Base-by-base conservation (phyloP, 768 basidiomycete genomes). In the Boletellus ananas region DNA sequence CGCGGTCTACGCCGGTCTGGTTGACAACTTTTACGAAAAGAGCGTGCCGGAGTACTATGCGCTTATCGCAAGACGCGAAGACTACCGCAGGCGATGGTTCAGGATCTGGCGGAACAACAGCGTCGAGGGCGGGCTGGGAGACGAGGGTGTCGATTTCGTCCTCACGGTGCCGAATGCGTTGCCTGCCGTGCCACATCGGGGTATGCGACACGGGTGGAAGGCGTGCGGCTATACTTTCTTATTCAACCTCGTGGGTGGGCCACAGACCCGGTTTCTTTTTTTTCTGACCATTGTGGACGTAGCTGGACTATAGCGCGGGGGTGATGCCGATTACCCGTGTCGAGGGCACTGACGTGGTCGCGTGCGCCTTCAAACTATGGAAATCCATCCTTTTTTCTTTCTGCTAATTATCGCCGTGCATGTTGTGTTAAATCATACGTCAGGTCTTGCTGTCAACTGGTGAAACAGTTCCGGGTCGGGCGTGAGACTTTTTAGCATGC, bases 191-290 rank as follows among this genome's bases (percentile, higher is more conserved):
- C 74, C 77, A 38, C 74, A 81, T 45, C 73, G 75, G 2, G 74
- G 74, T 3, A 78, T 75, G 57, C 75, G 76, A 52, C 75, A 77
- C n/a, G 76, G 77, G 14, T 71, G 81, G 58, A 74, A 79, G 66
- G 79, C 80, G 38, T 79, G 79, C 8, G 79, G 78, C 7, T 85
- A 84, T 60, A 81, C 84, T 0, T 79, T 81, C 58, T 58, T 88
- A 29, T 89, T 84, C 68, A 88, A 83, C 52, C 55, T 87, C 58
- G 85, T 84, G 39, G 47, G 77, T 61, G 11, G 29, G 2, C 29
- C 29, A 23, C 23, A 23, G 29, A 29, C 29, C 29, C 2, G 8
- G 8, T 29, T 29, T 11, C 7, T 21, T n/a, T 20, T 5, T n/a
- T 27, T 27, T 34, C 7, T 23, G 12, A n/a, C 18, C n/a, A 7